These are phyloP conservation scores for Pleomassaria siparia DNA, from an alignment of 2,329 filamentous ascomycete species.

Conservation along the genomic window DNA sequence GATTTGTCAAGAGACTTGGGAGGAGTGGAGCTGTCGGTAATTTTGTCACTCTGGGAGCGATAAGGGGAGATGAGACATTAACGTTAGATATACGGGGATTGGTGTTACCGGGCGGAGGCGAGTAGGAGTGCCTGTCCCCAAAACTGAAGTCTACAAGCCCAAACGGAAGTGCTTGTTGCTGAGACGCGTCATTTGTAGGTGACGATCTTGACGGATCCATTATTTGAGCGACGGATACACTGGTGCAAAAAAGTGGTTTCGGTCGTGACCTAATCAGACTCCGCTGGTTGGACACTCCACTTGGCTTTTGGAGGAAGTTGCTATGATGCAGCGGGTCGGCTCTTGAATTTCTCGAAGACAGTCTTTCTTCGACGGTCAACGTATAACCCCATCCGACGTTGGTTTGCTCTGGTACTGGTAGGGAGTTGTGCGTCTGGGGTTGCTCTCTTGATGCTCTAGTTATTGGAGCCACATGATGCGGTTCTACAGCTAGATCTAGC, in stretches of 20 bases:
- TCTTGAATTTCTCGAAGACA: background rate
- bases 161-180: constrained; percentile 27
- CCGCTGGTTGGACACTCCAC: constrained; percentile 1
- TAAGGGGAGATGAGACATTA: constrained; percentile 26
- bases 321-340: constrained; percentile 2
- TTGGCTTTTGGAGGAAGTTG: constrained; percentile 4
- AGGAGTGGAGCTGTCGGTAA: constrained; percentile 24
- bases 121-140: constrained; percentile 15
- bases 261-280: constrained; percentile 11
- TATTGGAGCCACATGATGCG: constrained; percentile 4
- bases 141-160: constrained; percentile 30
- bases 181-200: constrained; percentile 4
- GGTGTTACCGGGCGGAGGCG: background rate
- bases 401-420: constrained; percentile 10
- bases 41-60: constrained; percentile 28
- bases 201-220: constrained; percentile 21
- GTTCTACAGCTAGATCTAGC: constrained; percentile 10
- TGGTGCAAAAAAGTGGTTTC: constrained; percentile 6
- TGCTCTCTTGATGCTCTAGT: constrained; percentile 7
- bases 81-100: constrained; percentile 38
- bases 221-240: constrained; percentile 15
- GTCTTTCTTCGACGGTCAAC: constrained; percentile 1
- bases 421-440: background rate
- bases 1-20: constrained; percentile 30
- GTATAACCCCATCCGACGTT: constrained; percentile 33